These are phyloP conservation scores for Tolypocladium nubicola DNA, from an alignment of 2,329 filamentous ascomycete genomes.

Conservation along the genomic window DNA sequence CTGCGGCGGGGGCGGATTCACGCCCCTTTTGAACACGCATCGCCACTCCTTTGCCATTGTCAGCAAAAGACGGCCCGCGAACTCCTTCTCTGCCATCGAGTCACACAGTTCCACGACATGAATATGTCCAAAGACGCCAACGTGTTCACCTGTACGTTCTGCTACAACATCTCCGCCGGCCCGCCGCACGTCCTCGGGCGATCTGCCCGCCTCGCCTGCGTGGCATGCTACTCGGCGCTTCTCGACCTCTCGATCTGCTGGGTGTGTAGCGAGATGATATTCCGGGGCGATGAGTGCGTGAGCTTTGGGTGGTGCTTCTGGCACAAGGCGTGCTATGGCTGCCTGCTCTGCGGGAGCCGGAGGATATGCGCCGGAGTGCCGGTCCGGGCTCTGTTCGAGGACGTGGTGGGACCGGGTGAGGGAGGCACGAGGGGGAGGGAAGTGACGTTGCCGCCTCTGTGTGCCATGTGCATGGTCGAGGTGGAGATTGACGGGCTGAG, in stretches of 20 bases:
- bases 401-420: neutral
- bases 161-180: conserved; percentile 30
- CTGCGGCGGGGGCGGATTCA: neutral
- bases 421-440: conserved; percentile 22
- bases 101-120: neutral
- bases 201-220: conserved; percentile 37
- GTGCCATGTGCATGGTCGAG: conserved; percentile 32
- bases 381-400: conserved; percentile 22
- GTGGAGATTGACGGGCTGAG: conserved; percentile 24
- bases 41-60: neutral
- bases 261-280: conserved; percentile 46
- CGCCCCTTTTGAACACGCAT: neutral
- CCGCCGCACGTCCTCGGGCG: conserved; percentile 31
- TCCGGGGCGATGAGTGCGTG: conserved; percentile 42
- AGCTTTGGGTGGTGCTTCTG: conserved; percentile 53
- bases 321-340: conserved; percentile 46
- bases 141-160: conserved; percentile 45
- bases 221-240: conserved; percentile 33
- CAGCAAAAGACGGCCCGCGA: neutral
- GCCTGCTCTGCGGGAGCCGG: conserved; percentile 37
- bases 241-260: conserved; percentile 45
- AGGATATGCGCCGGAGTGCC: conserved; percentile 23
- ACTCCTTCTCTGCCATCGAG: too few relatives aligned
- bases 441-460: conserved; percentile 36
- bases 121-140: neutral